Evolutionary conservation across 78 protist species (phyloP), one percentile per base, ranked within the genome.

Genomic region (Dictyostelium discoideum): DNA sequence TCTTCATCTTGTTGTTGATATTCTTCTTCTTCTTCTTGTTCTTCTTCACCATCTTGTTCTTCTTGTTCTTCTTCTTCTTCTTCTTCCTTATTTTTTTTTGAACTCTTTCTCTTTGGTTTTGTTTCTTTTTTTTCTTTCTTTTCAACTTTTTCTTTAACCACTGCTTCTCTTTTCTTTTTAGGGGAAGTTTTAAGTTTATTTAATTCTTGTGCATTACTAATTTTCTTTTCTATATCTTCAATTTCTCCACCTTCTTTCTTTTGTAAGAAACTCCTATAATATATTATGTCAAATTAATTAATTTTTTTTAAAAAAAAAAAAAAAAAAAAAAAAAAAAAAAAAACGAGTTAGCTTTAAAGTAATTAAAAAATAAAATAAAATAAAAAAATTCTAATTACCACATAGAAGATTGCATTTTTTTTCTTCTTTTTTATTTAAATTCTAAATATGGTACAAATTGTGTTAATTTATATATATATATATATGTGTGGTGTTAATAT

Each of bases 381-480:
- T 44, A 9, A 9, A 44, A 54, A 54, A 54, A 54, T 14, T 22
- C 16, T 77, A 77, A 7, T 77, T 77, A 77, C 83, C 83, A 77
- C 83, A 77, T 77, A 37, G 83, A 77, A 8, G 60, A 40, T 77
- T 77, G 83, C 83, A 77, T 77, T 39, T 69, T 54, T 16, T 54
- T 54, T 48, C 11, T 48, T 48, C 8, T 13, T 48, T 11, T 48
- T 48, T 11, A 2, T 60, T 60, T 60, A 60, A 60, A 60, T 20
- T 60, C 69, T 60, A 60, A 20, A 60, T 60, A 60, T 60, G 69
- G 69, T 60, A 60, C 69, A 60, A 60, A 60, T 60, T 60, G 69
- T 60, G 5, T 20, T 60, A 20, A 14, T 60, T 60, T 13, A 60
- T 60, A 13, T 54, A 54, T 54, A 6, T 54, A 20, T 16, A 2